phyloP scores from a whole-genome alignment of 2,329 filamentous ascomycete genomes.

The Stagonosporopsis chrysanthemi region DNA sequence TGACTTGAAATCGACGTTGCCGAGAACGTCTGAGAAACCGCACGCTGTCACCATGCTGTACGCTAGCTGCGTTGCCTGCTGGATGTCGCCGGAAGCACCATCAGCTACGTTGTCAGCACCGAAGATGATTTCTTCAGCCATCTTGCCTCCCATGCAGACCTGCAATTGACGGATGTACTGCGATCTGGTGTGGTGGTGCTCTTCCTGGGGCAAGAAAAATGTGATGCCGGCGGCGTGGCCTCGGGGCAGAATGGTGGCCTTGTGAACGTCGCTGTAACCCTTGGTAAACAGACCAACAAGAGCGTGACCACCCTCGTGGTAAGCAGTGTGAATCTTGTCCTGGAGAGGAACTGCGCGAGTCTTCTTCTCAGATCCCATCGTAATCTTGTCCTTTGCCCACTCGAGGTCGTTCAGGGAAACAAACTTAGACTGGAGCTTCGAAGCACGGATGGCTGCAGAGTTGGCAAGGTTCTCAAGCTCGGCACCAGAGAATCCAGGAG shows the following conservation, averaged over 20 bases:
- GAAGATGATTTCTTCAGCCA: conserved; percentile 89
- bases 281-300: conserved; percentile 86
- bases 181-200: conserved; percentile 78
- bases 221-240: conserved; percentile 88
- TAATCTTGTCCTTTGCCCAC: conserved; percentile 97
- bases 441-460: conserved; percentile 93
- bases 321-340: conserved; percentile 95
- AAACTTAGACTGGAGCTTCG: conserved; percentile 77
- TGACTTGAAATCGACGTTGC: conserved; percentile 85
- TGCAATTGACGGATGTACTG: conserved; percentile 85
- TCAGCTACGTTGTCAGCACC: conserved; percentile 91
- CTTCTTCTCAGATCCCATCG: conserved; percentile 93
- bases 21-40: conserved; percentile 87
- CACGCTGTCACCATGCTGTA: conserved; percentile 88
- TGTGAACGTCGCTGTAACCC: conserved; percentile 82
- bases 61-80: conserved; percentile 79
- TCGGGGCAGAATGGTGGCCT: conserved; percentile 94
- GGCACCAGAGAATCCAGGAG: conserved; percentile 90
- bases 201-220: conserved; percentile 87
- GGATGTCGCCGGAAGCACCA: conserved; percentile 84
- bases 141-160: conserved; percentile 83
- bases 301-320: conserved; percentile 95
- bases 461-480: conserved; percentile 98
- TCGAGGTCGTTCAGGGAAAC: conserved; percentile 85
- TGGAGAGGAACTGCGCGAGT: conserved; percentile 90